phyloP scores from a whole-genome alignment of 257 asterid genomes.

The Salvia rosmarinus region DNA sequence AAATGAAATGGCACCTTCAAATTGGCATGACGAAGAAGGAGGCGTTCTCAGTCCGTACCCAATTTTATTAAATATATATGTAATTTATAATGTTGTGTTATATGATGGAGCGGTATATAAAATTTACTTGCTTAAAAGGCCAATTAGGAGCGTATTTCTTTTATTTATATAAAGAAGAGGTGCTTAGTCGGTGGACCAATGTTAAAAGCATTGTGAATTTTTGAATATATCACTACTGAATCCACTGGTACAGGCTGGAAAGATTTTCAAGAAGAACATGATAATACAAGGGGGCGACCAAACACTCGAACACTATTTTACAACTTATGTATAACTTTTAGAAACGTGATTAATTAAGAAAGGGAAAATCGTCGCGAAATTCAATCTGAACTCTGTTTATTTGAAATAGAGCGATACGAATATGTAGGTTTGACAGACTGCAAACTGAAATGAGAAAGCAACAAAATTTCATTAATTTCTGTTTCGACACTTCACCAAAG shows the following conservation, averaged over 20 bases:
- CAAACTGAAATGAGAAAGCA: too few species aligned
- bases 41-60: too few species aligned
- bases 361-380: background rate
- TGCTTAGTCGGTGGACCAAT: background rate
- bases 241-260: background rate
- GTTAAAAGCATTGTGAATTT: constrained; percentile 1
- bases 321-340: background rate
- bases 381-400: constrained; percentile 8
- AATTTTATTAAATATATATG: too few species aligned
- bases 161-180: background rate
- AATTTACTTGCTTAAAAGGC: background rate
- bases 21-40: too few species aligned
- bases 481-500: too few species aligned
- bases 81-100: too few species aligned
- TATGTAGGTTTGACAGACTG: too few species aligned
- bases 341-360: background rate
- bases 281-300: too few species aligned
- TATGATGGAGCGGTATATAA: too few species aligned
- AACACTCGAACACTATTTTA: background rate
- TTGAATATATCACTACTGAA: constrained; percentile 21
- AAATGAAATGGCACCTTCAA: too few species aligned
- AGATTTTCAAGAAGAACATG: background rate
- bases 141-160: background rate
- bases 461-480: too few species aligned
- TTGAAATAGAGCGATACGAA: background rate